phyloP scores from a whole-genome alignment of 1,284 basidiomycete species.

The Pseudozyma thailandica region DNA sequence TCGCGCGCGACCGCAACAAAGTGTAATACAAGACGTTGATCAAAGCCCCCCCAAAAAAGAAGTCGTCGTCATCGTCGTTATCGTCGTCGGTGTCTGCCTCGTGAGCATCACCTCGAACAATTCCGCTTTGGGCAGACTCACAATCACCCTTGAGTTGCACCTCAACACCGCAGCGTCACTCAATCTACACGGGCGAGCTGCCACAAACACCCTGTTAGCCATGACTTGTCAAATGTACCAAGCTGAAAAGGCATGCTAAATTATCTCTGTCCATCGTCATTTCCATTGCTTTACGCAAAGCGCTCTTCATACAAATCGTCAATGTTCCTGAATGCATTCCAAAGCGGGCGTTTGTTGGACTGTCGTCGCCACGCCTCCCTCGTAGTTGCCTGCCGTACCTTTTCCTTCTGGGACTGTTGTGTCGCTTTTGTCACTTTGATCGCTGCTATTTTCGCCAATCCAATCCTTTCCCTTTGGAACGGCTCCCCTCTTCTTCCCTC shows the following conservation, averaged over 20 bases:
- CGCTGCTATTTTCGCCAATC: not conserved
- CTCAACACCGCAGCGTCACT: not conserved
- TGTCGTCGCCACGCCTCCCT: not conserved
- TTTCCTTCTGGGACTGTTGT: not conserved
- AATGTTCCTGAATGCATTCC: constrained; percentile 39
- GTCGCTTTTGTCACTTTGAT: not conserved
- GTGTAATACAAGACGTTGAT: not conserved
- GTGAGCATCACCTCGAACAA: no score
- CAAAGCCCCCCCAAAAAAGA: no score
- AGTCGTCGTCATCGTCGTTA: no score
- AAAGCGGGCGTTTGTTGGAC: constrained; percentile 8
- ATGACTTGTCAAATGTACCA: no score
- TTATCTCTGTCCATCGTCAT: no score
- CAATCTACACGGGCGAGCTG: not conserved
- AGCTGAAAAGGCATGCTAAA: no score
- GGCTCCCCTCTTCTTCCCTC: not conserved
- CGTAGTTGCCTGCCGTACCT: not conserved
- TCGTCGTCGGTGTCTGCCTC: no score
- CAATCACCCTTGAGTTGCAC: no score
- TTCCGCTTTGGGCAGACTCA: no score
- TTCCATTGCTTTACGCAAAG: no score
- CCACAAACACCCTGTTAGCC: no score
- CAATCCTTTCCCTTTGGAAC: not conserved
- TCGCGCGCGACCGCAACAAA: not conserved
- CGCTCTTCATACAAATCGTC: no score